Evolutionary conservation across 768 basidiomycete species (phyloP).

Genomic region (Agaricus subrufescens): DNA sequence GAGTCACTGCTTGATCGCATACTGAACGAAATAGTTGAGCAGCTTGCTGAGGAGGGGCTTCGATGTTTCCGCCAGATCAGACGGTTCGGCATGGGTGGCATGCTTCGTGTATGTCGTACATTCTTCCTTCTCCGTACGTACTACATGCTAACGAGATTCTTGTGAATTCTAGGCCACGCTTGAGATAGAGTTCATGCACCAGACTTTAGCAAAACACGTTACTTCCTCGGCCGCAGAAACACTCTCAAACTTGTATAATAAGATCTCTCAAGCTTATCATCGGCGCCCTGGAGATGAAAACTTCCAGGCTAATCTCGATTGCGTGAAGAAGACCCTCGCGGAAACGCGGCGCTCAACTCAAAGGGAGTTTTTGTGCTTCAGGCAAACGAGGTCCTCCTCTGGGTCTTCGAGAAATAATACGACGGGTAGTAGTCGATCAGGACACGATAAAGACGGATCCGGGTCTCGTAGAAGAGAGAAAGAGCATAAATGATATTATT

Average conservation of each 20-base stretch:
- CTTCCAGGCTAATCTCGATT: slow-evolving; percentile 81
- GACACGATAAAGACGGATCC: slow-evolving; percentile 9
- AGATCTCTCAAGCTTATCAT: slow-evolving; percentile 89
- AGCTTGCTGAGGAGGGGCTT: slow-evolving; percentile 79
- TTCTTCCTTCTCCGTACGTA: neutral
- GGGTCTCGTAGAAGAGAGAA: slow-evolving; percentile 7
- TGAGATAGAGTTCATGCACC: slow-evolving; percentile 99
- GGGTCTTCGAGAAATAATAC: slow-evolving; percentile 9
- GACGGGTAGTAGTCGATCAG: slow-evolving; percentile 1
- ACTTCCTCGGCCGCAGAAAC: slow-evolving; percentile 75
- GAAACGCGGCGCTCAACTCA: slow-evolving; percentile 89
- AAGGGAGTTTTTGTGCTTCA: slow-evolving; percentile 94
- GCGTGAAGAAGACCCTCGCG: slow-evolving; percentile 85
- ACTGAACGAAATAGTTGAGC: slow-evolving; percentile 75
- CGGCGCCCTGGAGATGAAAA: slow-evolving; percentile 83
- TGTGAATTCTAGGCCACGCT: slow-evolving; percentile 74
- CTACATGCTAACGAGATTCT: neutral
- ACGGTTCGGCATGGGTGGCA: slow-evolving; percentile 96
- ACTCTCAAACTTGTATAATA: slow-evolving; percentile 89
- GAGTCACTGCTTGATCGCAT: slow-evolving; percentile 80
- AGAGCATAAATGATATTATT: too few species aligned
- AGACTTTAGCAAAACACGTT: slow-evolving; percentile 87
- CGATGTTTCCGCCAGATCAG: slow-evolving; percentile 84
- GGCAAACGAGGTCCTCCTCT: slow-evolving; percentile 52
- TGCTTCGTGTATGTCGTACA: slow-evolving; percentile 76